These are phyloP conservation scores for Pythium utonaiense DNA, from an alignment of 352 stramenopile genomes.

Conservation along the genomic window DNA sequence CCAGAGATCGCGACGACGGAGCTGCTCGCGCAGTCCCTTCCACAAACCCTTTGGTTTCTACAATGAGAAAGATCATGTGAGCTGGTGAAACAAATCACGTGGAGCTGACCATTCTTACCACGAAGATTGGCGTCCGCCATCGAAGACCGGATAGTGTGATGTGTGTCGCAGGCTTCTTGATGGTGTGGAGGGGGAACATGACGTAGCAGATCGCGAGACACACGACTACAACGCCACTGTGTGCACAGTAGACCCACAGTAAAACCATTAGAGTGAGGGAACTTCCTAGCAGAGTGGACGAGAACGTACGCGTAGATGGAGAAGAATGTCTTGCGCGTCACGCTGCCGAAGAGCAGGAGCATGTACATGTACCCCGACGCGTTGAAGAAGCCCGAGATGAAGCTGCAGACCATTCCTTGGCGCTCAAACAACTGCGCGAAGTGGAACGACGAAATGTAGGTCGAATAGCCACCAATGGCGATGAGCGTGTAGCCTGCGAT, in stretches of 20 bases:
- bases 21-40: constrained; percentile 23
- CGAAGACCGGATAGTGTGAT: constrained; percentile 26
- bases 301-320: constrained; percentile 23
- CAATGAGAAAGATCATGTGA: background rate
- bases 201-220: constrained; percentile 22
- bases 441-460: constrained; percentile 51
- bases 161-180: constrained; percentile 20
- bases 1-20: constrained; percentile 32
- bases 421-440: constrained; percentile 42
- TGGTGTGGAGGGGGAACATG: constrained; percentile 27
- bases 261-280: too few relatives aligned
- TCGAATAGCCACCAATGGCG: constrained; percentile 36
- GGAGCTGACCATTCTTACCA: constrained; percentile 11
- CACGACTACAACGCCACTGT: constrained; percentile 14
- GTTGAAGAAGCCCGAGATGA: constrained; percentile 53
- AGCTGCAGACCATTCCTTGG: constrained; percentile 36
- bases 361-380: constrained; percentile 48
- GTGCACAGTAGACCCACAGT: too few relatives aligned
- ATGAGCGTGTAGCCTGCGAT: constrained; percentile 42
- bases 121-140: constrained; percentile 7
- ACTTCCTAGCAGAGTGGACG: too few relatives aligned
- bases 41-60: constrained; percentile 31
- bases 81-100: background rate
- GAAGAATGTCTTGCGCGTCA: constrained; percentile 41
- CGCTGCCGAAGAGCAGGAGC: constrained; percentile 37